Evolutionary conservation across 768 basidiomycete species (phyloP).

Genomic region (Lactarius indigo): DNA sequence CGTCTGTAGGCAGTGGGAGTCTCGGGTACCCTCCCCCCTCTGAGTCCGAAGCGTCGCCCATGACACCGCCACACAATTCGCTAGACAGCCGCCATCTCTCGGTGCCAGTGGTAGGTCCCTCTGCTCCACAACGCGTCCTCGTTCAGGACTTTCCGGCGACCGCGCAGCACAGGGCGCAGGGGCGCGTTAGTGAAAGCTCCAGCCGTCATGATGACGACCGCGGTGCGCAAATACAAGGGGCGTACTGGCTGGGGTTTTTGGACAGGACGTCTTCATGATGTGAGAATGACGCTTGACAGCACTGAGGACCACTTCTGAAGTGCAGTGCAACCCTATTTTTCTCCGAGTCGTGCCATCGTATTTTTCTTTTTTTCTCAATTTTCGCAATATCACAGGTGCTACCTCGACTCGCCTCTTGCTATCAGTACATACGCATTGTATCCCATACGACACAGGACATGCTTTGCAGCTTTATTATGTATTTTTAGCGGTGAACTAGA

Average conservation of each 20-base stretch:
- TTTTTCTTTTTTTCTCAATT: neutral
- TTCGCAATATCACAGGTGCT: conserved; percentile 1
- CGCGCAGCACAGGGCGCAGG: neutral
- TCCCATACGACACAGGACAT: conserved; percentile 2
- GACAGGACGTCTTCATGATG: conserved; percentile 11
- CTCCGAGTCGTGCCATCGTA: neutral
- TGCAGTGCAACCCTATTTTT: neutral
- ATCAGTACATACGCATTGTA: conserved; percentile 12
- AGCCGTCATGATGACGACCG: neutral
- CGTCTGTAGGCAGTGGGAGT: conserved; percentile 15
- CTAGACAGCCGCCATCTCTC: conserved; percentile 5
- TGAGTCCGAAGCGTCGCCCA: conserved; percentile 21
- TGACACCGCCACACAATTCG: conserved; percentile 21
- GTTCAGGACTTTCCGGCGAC: conserved; percentile 2
- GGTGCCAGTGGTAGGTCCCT: neutral
- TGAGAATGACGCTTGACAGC: neutral
- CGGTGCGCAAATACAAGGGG: neutral
- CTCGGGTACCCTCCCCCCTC: neutral
- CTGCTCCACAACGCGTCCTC: neutral
- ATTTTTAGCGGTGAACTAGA: conserved; percentile 19
- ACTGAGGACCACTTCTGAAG: conserved; percentile 8
- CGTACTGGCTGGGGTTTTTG: neutral
- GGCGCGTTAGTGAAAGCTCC: neutral
- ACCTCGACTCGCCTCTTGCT: conserved; percentile 7
- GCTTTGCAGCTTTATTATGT: conserved; percentile 14